Base-by-base conservation (phyloP, 257 asterid species). In the Prunella vulgaris region DNA sequence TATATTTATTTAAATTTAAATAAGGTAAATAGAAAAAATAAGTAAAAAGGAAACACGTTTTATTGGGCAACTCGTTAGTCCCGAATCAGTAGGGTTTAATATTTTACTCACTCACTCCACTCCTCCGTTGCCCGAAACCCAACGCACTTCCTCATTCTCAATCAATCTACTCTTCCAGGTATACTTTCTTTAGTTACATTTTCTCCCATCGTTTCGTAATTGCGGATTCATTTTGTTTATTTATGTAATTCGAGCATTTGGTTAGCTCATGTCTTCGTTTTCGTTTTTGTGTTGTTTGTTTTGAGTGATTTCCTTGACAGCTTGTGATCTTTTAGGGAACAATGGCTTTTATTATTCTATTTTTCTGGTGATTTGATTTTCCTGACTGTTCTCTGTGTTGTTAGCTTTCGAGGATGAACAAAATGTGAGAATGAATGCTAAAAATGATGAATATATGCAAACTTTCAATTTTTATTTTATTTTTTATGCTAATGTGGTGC, bases 1-100 rank as follows among this genome's bases (percentile, higher is more conserved):
- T n/a, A n/a, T n/a, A n/a, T n/a, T n/a, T n/a, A n/a, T n/a, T n/a
- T n/a, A n/a, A n/a, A n/a, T n/a, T n/a, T n/a, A n/a, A n/a, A n/a
- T n/a, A n/a, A n/a, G n/a, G n/a, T n/a, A n/a, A n/a, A n/a, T n/a
- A n/a, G n/a, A n/a, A n/a, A n/a, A n/a, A n/a, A n/a, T n/a, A n/a
- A n/a, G n/a, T n/a, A n/a, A n/a, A n/a, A n/a, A n/a, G n/a, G n/a
- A n/a, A n/a, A n/a, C n/a, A 33, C 2, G n/a, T 24, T 14, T 6
- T 27, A 68, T 52, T n/a, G n/a, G 33, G 59, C 52, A 51, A 25
- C 2, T 14, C 18, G 38, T n/a, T n/a, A n/a, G n/a, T n/a, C 25
- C 22, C 13, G 52, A 44, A 0, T 73, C 30, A 2, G 64, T 77
- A 72, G 78, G 81, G 81, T 77, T 77, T 77, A 66, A 66, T 4